phyloP scores from a whole-genome alignment of 2,329 filamentous ascomycete genomes.

The Claviceps purpurea region DNA sequence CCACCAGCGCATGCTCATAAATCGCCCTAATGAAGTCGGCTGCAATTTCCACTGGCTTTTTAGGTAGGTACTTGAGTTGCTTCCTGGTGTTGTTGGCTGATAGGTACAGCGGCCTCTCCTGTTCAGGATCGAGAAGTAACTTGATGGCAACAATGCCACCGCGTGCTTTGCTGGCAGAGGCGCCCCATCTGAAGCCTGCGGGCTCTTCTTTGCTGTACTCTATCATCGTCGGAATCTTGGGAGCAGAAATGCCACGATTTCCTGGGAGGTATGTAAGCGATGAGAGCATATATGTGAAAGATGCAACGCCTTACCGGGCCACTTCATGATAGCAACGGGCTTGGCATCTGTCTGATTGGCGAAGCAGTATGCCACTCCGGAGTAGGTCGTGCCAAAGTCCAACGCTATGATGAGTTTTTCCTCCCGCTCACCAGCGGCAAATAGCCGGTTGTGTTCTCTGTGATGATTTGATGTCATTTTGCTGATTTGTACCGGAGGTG shows the following conservation, averaged over 20 bases:
- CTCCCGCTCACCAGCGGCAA: background rate
- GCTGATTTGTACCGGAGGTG: background rate
- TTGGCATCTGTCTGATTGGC: conserved; percentile 9
- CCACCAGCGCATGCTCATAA: conserved; percentile 21
- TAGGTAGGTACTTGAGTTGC: conserved; percentile 7
- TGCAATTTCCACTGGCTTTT: conserved; percentile 7
- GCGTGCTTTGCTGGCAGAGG: conserved; percentile 1
- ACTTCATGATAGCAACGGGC: conserved; percentile 19
- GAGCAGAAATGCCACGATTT: conserved; percentile 24
- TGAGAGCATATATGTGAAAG: conserved; percentile 21
- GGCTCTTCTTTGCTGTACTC: conserved; percentile 21
- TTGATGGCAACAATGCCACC: conserved; percentile 10
- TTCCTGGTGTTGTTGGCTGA: background rate
- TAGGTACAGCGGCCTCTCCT: conserved; percentile 7
- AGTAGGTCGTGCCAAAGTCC: conserved; percentile 44
- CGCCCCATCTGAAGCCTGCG: conserved; percentile 22
- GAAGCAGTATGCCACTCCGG: conserved; percentile 32
- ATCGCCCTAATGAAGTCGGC: conserved; percentile 6
- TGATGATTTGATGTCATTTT: background rate
- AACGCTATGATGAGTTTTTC: conserved; percentile 35
- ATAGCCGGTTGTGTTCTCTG: background rate
- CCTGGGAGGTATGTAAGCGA: conserved; percentile 25
- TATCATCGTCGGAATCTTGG: conserved; percentile 17
- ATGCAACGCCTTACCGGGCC: conserved; percentile 8
- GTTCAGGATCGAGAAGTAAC: conserved; percentile 8